Conservation (phyloP, 2,329 filamentous ascomycete species). For the Monosporascus sp. region DNA sequence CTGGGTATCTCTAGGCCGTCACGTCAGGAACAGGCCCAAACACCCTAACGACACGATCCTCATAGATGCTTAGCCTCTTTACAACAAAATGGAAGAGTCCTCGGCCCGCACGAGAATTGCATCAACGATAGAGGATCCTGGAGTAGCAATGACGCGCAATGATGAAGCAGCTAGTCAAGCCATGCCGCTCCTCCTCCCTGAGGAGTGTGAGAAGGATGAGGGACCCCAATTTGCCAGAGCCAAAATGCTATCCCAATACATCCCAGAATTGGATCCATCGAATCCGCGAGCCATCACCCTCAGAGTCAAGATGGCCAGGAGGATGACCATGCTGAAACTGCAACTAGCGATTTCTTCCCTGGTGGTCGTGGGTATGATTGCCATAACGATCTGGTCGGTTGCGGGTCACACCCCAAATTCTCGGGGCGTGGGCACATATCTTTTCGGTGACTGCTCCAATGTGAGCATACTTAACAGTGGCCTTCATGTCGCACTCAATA, state of each 20-base stretch:
- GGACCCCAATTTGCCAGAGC: too few species aligned
- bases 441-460: background rate
- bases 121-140: too few species aligned
- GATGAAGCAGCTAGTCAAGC: too few species aligned
- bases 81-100: too few species aligned
- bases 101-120: too few species aligned
- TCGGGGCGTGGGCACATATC: background rate
- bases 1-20: too few species aligned
- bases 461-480: background rate
- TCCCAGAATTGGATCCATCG: background rate
- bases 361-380: background rate
- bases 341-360: background rate
- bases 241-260: slow-evolving; percentile 5
- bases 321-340: background rate
- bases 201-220: too few species aligned
- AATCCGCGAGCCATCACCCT: background rate
- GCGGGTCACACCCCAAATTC: background rate
- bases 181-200: too few species aligned
- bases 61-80: too few species aligned
- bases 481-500: slow-evolving; percentile 1
- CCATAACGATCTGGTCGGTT: background rate
- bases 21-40: too few species aligned
- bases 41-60: too few species aligned
- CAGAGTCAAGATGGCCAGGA: background rate
- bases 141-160: too few species aligned